Conservation (phyloP, 495 filamentous ascomycete species). For the Jackrogersella multiformis region DNA sequence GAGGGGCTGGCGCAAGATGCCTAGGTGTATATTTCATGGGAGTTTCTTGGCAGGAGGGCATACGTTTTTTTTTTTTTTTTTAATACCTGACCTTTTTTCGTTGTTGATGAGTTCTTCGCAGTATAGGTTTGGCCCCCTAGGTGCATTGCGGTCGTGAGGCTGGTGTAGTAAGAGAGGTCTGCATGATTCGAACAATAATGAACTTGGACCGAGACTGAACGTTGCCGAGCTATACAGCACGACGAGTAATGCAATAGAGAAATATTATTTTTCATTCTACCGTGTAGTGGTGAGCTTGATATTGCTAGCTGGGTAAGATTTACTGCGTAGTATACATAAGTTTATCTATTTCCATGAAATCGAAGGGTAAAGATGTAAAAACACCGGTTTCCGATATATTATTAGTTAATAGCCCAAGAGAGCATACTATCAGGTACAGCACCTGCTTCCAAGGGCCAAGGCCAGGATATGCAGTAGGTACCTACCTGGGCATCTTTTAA, state of each 20-base stretch:
- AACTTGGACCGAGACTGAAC: constrained; percentile 38
- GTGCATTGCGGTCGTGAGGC: constrained; percentile 26
- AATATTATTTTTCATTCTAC: constrained; percentile 39
- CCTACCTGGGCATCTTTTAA: background rate
- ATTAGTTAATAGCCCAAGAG: too few relatives aligned
- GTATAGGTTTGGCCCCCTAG: constrained; percentile 27
- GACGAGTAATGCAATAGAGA: constrained; percentile 48
- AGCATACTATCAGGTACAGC: too few relatives aligned
- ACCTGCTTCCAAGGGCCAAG: too few relatives aligned
- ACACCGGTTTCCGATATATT: too few relatives aligned
- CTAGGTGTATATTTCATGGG: constrained; percentile 51
- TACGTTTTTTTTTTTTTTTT: constrained; percentile 51
- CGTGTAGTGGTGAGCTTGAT: too few relatives aligned
- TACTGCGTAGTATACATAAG: too few relatives aligned
- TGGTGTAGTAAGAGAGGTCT: constrained; percentile 20
- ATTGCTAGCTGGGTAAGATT: too few relatives aligned
- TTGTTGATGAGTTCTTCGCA: constrained; percentile 32
- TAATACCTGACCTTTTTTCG: constrained; percentile 45
- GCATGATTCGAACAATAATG: constrained; percentile 21
- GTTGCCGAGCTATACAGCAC: constrained; percentile 38
- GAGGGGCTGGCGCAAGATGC: constrained; percentile 40
- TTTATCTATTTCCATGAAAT: too few relatives aligned
- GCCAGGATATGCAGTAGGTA: too few relatives aligned
- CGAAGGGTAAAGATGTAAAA: too few relatives aligned
- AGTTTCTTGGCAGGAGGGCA: constrained; percentile 49